Conservation (phyloP, 2,329 filamentous ascomycete species). For the Periconia digitata region DNA sequence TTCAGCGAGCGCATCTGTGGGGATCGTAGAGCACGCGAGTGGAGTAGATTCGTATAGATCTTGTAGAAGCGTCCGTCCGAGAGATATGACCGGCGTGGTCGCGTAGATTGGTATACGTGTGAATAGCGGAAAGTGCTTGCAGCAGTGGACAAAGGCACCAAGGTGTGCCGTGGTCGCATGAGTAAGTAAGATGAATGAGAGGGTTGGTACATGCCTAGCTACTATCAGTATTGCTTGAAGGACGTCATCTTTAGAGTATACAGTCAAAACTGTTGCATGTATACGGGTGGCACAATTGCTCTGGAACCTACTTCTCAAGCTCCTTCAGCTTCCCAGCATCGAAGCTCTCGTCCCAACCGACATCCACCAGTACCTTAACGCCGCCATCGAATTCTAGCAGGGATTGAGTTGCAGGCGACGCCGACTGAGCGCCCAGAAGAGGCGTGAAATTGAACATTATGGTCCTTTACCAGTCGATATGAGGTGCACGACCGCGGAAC, state of each 20-base stretch:
- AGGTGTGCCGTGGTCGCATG: slow-evolving; percentile 91
- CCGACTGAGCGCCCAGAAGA: slow-evolving; percentile 85
- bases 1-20: slow-evolving; percentile 70
- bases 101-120: slow-evolving; percentile 92
- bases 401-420: slow-evolving; percentile 88
- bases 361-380: slow-evolving; percentile 90
- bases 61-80: slow-evolving; percentile 86
- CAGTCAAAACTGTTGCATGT: no score
- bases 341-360: slow-evolving; percentile 95
- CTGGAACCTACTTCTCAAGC: slow-evolving; percentile 93
- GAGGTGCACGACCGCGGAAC: neutral
- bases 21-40: slow-evolving; percentile 81
- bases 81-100: slow-evolving; percentile 87
- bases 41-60: slow-evolving; percentile 91
- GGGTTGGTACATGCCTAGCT: slow-evolving; percentile 82
- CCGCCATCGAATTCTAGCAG: slow-evolving; percentile 94
- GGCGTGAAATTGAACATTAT: slow-evolving; percentile 95
- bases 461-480: slow-evolving; percentile 3
- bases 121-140: slow-evolving; percentile 93
- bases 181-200: slow-evolving; percentile 91
- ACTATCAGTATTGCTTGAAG: no score
- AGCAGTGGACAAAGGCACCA: slow-evolving; percentile 92
- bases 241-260: no score
- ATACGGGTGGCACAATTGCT: no score
- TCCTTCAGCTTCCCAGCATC: slow-evolving; percentile 79